Evolutionary conservation across 257 asterid genomes (phyloP).

Genomic region (Leptodermis oblonga): DNA sequence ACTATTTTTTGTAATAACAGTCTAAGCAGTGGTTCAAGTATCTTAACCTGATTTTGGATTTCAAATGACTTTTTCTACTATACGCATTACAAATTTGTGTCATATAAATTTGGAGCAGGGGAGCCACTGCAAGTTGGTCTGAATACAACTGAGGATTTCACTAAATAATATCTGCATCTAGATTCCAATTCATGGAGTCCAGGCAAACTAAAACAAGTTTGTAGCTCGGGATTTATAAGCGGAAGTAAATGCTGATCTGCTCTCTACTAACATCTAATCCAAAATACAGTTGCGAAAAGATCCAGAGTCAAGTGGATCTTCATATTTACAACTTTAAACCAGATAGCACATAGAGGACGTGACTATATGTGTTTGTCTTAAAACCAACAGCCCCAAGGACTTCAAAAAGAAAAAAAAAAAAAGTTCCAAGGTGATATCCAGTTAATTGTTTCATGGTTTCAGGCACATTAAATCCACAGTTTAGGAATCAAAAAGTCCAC

Average conservation of each 20-base stretch:
- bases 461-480: background rate
- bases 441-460: background rate
- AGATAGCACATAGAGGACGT: background rate
- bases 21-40: background rate
- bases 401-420: background rate
- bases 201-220: background rate
- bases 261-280: background rate
- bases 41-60: background rate
- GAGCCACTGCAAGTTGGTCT: background rate
- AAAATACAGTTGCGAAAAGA: background rate
- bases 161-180: background rate
- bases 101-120: background rate
- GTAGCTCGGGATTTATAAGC: background rate
- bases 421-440: background rate
- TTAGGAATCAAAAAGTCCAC: background rate
- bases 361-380: background rate
- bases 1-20: background rate
- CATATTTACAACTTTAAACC: background rate
- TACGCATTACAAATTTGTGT: background rate
- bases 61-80: background rate
- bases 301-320: background rate
- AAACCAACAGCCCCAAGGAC: background rate
- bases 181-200: background rate
- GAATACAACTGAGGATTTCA: background rate
- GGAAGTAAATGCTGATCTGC: background rate